Evolutionary conservation across 495 filamentous ascomycete genomes (phyloP).

Genomic region (Paragyromitra xinjiangensis): DNA sequence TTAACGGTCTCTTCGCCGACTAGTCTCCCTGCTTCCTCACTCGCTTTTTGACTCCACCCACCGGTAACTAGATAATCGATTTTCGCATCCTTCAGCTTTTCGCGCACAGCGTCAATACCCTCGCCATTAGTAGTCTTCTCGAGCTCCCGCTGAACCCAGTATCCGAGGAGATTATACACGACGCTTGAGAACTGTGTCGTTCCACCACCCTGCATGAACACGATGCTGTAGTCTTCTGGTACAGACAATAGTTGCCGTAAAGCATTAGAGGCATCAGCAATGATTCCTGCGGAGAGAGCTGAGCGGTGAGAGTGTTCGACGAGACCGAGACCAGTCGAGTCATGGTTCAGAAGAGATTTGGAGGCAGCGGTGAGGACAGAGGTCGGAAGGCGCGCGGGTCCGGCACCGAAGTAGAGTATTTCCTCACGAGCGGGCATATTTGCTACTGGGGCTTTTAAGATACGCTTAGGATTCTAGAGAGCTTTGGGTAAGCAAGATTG

Average conservation of each 20-base stretch:
- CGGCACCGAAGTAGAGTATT: slow-evolving; percentile 83
- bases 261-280: slow-evolving; percentile 48
- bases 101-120: slow-evolving; percentile 66
- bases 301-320: slow-evolving; percentile 92
- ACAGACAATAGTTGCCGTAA: slow-evolving; percentile 54
- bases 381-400: slow-evolving; percentile 83
- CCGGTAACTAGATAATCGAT: slow-evolving; percentile 93
- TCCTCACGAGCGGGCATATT: slow-evolving; percentile 69
- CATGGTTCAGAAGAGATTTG: slow-evolving; percentile 80
- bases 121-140: slow-evolving; percentile 57
- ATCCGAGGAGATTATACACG: slow-evolving; percentile 66
- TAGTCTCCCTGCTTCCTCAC: slow-evolving; percentile 79
- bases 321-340: slow-evolving; percentile 79
- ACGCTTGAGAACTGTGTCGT: slow-evolving; percentile 59
- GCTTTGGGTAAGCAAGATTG: slow-evolving; percentile 5
- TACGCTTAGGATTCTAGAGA: not conserved
- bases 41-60: slow-evolving; percentile 92
- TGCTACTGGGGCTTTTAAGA: not conserved
- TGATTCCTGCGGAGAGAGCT: slow-evolving; percentile 72
- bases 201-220: slow-evolving; percentile 67
- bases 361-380: slow-evolving; percentile 77
- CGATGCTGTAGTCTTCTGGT: slow-evolving; percentile 54
- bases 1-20: slow-evolving; percentile 82
- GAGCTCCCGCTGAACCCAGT: slow-evolving; percentile 77
- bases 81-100: slow-evolving; percentile 70